Evolutionary conservation across 176 grass and related monocot species (phyloP), one percentile per base, ranked within the genome.

Genomic region (Tillandsia fasciculata): DNA sequence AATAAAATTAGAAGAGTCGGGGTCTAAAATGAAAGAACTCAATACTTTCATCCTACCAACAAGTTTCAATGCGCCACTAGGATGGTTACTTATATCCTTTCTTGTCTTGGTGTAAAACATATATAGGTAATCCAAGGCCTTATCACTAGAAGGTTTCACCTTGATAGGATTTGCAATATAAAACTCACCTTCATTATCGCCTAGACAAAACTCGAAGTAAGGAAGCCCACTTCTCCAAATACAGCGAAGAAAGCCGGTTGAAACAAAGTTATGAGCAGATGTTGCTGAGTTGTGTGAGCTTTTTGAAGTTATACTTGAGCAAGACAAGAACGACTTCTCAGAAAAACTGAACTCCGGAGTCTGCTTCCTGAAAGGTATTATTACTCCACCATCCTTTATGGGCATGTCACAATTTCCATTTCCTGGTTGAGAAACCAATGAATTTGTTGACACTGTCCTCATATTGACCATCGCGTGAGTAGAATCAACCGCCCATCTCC

Each of bases 41-140:
- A 76, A 84, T 66, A 84, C 82, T 66, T 79, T 78, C 82, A 84
- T 79, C 50, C 63, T 66, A 26, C 82, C 82, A 52, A 79, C 63
- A 48, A 79, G 17, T 20, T 71, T 52, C 15, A 33, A 74, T 4
- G 50, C 50, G 67, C 23, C 17, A 13, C 12, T 48, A 8, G 22
- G 26, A 48, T 48, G 28, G 15, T 67, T 76, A 13, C 64, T n/a
- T 11, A 22, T 17, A 68, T 61, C 53, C 14, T 53, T 52, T 65
- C 54, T 69, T 71, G 26, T 64, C n/a, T 28, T 54, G 1, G 67
- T 74, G 70, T 79, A 66, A 75, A 84, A 79, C 65, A 79, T 59
- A 47, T 84, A 84, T 42, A 84, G 65, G 72, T 71, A 71, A 53
- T 84, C 76, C 18, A 65, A 8, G 48, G 56, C 57, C 50, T 63